Evolutionary conservation across 129 eudicot species (phyloP).

Genomic region (sunflower (Helianthus annuus)): HanXRQr2.0-SUNRISE NC_035433.2:92675657-92676156

Average conservation of each 20-base stretch:
- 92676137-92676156: constrained; percentile 73
- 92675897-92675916: constrained; percentile 73
- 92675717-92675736: no score
- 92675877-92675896: constrained; percentile 87
- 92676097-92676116: constrained; percentile 82
- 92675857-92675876: constrained; percentile 63
- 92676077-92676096: constrained; percentile 74
- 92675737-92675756: no score
- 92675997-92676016: not conserved
- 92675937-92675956: constrained; percentile 69
- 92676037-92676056: constrained; percentile 53
- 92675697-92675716: no score
- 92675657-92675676: no score
- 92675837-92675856: constrained; percentile 91
- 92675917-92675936: constrained; percentile 84
- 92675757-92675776: no score
- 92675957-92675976: constrained; percentile 44
- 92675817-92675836: constrained; percentile 74
- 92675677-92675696: no score
- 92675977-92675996: not conserved
- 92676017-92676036: not conserved
- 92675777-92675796: no score
- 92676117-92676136: constrained; percentile 71
- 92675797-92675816: no score
- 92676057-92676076: constrained; percentile 84